Evolutionary conservation across 2,329 filamentous ascomycete genomes (phyloP).

Genomic region (Pseudogymnoascus sp.): DNA sequence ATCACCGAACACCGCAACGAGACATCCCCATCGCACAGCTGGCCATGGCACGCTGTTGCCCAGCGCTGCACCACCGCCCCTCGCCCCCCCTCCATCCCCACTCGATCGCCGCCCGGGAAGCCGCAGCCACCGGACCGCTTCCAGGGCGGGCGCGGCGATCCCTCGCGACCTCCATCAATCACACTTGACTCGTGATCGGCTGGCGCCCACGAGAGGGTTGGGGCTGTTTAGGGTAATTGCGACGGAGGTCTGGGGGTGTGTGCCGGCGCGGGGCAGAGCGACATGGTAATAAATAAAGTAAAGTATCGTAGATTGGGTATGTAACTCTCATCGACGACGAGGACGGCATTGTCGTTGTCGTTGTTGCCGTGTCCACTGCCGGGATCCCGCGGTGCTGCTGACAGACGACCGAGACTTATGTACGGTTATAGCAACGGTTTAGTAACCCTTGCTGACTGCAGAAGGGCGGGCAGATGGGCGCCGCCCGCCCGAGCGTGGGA

Average conservation of each 20-base stretch:
- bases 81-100: neutral
- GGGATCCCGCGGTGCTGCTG: neutral
- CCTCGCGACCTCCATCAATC: neutral
- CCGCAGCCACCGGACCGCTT: neutral
- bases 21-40: neutral
- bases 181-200: neutral
- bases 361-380: neutral
- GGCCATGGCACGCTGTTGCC: neutral
- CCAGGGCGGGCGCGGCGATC: neutral
- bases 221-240: neutral
- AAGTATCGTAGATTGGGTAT: neutral
- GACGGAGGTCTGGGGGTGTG: neutral
- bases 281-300: no score
- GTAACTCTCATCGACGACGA: neutral
- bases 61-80: neutral
- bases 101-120: neutral
- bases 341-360: neutral
- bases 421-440: neutral
- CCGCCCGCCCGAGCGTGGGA: neutral
- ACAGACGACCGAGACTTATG: neutral
- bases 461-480: neutral
- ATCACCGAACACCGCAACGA: neutral
- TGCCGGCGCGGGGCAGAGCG: neutral
- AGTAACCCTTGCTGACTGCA: neutral
- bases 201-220: neutral